Percentiles rank a stretch among this genome's conserved stretches.
Conservation (phyloP, 2,329 filamentous ascomycete species). For the Fusarium mexicanum region DNA sequence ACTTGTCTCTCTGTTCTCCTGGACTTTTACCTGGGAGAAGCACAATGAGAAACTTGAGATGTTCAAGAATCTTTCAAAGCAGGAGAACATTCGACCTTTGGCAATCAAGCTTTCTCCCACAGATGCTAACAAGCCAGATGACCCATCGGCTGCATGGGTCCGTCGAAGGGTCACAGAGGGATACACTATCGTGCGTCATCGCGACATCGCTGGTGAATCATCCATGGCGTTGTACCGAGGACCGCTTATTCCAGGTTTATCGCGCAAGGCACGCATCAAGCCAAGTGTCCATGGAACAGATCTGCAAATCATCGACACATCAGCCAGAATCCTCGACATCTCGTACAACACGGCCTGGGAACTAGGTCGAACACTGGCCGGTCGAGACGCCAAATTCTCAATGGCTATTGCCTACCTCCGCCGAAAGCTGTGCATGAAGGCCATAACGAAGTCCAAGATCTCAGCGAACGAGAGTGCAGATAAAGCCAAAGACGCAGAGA, state of each 20-base stretch:
- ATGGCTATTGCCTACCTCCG: neutral
- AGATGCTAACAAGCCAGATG: neutral
- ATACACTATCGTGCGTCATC: neutral
- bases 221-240: neutral
- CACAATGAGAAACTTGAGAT: neutral
- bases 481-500: neutral
- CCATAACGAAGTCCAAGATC: neutral
- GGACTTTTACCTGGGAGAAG: neutral
- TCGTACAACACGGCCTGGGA: neutral
- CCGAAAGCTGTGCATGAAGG: neutral
- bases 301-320: neutral
- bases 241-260: neutral
- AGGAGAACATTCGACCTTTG: neutral
- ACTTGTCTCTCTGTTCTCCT: neutral
- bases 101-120: neutral
- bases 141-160: neutral
- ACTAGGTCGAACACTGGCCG: neutral
- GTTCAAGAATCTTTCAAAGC: neutral
- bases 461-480: neutral
- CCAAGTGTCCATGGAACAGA: neutral
- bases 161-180: neutral
- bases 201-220: neutral
- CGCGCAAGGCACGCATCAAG: neutral
- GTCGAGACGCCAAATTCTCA: neutral
- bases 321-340: neutral